Base-by-base conservation (phyloP, 257 asterid genomes). In the Solanum gandarillasii region DNA sequence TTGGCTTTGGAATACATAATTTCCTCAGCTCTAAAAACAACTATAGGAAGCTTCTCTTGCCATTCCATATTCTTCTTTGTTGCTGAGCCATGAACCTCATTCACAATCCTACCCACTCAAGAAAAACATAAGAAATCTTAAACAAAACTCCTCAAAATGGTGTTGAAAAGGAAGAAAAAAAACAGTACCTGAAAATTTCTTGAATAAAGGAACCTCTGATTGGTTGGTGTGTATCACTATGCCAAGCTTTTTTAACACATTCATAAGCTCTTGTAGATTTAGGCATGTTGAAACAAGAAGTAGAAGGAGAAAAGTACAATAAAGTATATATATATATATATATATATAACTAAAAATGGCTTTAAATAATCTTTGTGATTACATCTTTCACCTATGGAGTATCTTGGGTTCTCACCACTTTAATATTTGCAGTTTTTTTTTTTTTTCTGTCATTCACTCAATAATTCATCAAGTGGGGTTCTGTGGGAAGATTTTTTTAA, bases 181-280 rank as follows among this genome's bases (percentile, higher is more conserved):
- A 16, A 52, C 7, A 16, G 62, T 46, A 96, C 99, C 98, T 96
- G 95, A 96, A 96, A 90, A 96, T 92, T 90, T 96, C 98, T 91
- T 96, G 96, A 90, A 96, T 95, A 75, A 96, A 92, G 84, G 98
- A 96, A 84, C 98, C 99, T 92, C 99, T 94, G 75, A 96, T 89
- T 89, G 98, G 99, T 9, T 92, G 96, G 92, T 93, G 98, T 70
- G 93, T 93, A 18, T 95, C 99, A 87, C 99, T 94, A 88, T 96
- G 99, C 99, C 99, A 96, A 94, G 98, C 99, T 94, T 95, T 95
- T 83, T 94, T 93, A 72, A 94, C 97, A 93, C 99, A 96, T 90
- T 96, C 99, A 86, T 94, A 96, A 9, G 99, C 98, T 84, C 98
- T 94, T 35, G 98, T 97, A 65, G 98, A 96, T 83, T 98, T 94